A percentile compares a stretch with the other conserved stretches of the same genome.
Evolutionary conservation across 2,329 filamentous ascomycete genomes (phyloP).

Genomic region (Cladosporium austrohemisphaericum): DNA sequence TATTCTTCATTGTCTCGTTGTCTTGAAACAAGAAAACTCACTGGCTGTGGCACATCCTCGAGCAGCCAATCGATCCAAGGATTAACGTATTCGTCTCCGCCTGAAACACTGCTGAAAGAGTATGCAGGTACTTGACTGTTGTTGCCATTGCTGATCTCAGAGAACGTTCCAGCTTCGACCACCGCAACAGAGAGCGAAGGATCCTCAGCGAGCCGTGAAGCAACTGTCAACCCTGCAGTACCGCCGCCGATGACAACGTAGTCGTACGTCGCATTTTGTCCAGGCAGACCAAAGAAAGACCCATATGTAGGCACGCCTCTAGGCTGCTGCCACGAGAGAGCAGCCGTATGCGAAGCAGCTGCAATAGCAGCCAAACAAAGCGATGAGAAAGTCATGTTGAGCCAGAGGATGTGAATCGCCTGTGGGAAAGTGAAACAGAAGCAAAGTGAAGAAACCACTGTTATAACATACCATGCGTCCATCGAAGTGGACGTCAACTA

Average conservation of each 20-base stretch:
- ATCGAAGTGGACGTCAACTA: too few relatives aligned
- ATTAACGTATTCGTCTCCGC: slow-evolving; percentile 18
- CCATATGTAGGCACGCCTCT: slow-evolving; percentile 7
- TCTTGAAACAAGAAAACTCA: not conserved
- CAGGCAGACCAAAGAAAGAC: slow-evolving; percentile 20
- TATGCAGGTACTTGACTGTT: slow-evolving; percentile 28
- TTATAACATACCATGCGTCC: too few relatives aligned
- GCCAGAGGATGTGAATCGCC: too few relatives aligned
- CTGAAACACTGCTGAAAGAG: slow-evolving; percentile 19
- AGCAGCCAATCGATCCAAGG: slow-evolving; percentile 31
- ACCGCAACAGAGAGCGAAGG: slow-evolving; percentile 26
- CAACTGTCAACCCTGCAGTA: slow-evolving; percentile 26
- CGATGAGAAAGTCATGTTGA: not conserved
- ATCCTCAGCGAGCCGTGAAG: slow-evolving; percentile 25
- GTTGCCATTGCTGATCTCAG: slow-evolving; percentile 30
- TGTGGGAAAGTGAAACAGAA: too few relatives aligned
- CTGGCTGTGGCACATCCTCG: slow-evolving; percentile 25
- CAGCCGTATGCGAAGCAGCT: not conserved
- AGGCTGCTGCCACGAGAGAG: slow-evolving; percentile 5
- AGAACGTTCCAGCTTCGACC: slow-evolving; percentile 32
- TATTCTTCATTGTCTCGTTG: not conserved
- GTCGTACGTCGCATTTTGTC: slow-evolving; percentile 22
- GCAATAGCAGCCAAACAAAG: not conserved
- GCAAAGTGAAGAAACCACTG: too few relatives aligned
- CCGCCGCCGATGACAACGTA: slow-evolving; percentile 28